Evolutionary conservation across 2,329 filamentous ascomycete species (phyloP).

Genomic region (Aspergillus carbonarius): DNA sequence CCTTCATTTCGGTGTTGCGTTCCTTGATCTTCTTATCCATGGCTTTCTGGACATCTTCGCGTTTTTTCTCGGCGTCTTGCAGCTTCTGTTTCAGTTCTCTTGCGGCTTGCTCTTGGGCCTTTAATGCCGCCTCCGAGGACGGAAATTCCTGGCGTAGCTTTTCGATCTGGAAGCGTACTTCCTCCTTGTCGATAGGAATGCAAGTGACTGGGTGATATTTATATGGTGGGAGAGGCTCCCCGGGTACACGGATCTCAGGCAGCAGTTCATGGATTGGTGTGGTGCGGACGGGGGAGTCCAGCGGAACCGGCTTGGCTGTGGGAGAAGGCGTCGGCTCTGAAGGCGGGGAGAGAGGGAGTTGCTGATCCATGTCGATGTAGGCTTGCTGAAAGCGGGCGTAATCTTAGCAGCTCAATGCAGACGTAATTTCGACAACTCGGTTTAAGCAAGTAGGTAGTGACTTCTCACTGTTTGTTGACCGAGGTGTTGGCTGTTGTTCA

Average conservation of each 20-base stretch:
- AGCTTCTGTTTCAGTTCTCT: constrained; percentile 40
- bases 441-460: not conserved
- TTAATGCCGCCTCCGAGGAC: constrained; percentile 34
- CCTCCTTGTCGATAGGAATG: constrained; percentile 31
- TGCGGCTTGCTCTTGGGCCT: constrained; percentile 39
- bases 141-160: constrained; percentile 39
- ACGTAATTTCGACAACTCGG: not conserved
- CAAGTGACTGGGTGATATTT: constrained; percentile 43
- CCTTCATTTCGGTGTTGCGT: constrained; percentile 43
- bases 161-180: constrained; percentile 32
- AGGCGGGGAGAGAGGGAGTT: constrained; percentile 37
- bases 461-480: not conserved
- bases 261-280: constrained; percentile 41
- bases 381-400: not conserved
- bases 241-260: constrained; percentile 41
- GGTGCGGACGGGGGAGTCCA: constrained; percentile 37
- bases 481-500: not conserved
- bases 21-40: constrained; percentile 47
- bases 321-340: constrained; percentile 28
- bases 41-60: constrained; percentile 39
- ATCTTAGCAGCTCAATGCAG: not conserved
- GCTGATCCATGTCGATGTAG: constrained; percentile 3
- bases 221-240: constrained; percentile 32
- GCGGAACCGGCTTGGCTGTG: constrained; percentile 26
- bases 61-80: constrained; percentile 38